These are phyloP conservation scores for Xylaria multiplex DNA, from an alignment of 2,329 filamentous ascomycete genomes.

Conservation along the genomic window DNA sequence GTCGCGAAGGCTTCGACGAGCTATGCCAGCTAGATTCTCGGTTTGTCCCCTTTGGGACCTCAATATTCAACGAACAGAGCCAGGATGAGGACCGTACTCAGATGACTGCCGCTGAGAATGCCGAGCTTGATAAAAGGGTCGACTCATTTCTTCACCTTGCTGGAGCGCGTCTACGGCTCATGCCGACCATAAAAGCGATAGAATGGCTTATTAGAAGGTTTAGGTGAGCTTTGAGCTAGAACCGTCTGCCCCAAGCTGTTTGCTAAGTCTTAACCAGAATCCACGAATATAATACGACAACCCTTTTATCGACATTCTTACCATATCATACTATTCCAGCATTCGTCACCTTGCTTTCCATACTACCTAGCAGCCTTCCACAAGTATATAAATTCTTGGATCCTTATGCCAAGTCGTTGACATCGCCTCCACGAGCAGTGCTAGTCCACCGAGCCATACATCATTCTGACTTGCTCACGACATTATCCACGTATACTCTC, in stretches of 20 bases:
- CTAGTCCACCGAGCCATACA: constrained; percentile 86
- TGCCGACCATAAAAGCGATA: constrained; percentile 87
- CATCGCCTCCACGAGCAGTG: constrained; percentile 79
- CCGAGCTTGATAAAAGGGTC: constrained; percentile 79
- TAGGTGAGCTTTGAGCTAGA: constrained; percentile 63
- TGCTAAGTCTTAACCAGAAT: constrained; percentile 65
- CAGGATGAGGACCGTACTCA: constrained; percentile 87
- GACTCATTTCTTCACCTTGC: constrained; percentile 85
- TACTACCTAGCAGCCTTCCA: constrained; percentile 80
- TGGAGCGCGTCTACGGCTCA: constrained; percentile 79
- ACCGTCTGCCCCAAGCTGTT: neutral
- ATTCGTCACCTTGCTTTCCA: constrained; percentile 87
- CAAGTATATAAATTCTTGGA: constrained; percentile 83
- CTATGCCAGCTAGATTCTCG: constrained; percentile 86
- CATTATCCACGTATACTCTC: constrained; percentile 82
- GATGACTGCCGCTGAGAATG: constrained; percentile 84
- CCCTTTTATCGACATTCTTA: constrained; percentile 84
- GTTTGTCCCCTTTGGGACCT: constrained; percentile 78
- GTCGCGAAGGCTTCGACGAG: constrained; percentile 89
- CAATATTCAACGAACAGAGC: constrained; percentile 93
- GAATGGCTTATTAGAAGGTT: constrained; percentile 97
- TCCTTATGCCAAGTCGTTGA: constrained; percentile 83
- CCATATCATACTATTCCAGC: constrained; percentile 89
- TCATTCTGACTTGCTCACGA: constrained; percentile 78
- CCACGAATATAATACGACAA: constrained; percentile 87